Percentiles rank a stretch among this genome's conserved stretches.
Conservation (phyloP, 352 stramenopile species). For the Lagenidium sp. region DNA sequence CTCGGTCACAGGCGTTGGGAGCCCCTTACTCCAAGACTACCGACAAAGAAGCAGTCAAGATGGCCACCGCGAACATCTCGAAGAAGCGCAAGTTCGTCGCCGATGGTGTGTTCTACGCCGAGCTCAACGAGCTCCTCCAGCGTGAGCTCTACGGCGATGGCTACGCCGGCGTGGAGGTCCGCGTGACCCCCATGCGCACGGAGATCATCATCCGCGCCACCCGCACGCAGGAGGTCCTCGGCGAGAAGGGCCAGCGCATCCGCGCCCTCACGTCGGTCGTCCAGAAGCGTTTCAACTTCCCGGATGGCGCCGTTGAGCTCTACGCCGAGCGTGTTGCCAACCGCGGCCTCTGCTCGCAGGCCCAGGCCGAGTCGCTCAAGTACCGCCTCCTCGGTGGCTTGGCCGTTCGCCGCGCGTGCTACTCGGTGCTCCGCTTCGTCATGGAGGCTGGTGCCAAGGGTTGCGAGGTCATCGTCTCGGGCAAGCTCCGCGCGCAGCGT, state of each 20-base stretch:
- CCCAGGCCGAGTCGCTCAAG: constrained; percentile 98
- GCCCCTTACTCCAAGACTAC: constrained; percentile 11
- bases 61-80: constrained; percentile 90
- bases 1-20: too few relatives aligned
- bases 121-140: constrained; percentile 99
- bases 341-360: constrained; percentile 97
- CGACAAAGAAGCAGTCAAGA: constrained; percentile 29
- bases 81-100: constrained; percentile 99
- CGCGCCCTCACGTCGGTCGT: constrained; percentile 98
- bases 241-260: constrained; percentile 99
- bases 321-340: constrained; percentile 99
- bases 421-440: constrained; percentile 98
- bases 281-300: constrained; percentile 98
- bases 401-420: constrained; percentile 97
- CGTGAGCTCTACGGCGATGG: constrained; percentile 97
- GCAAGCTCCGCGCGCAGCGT: constrained; percentile 98
- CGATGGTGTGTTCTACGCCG: constrained; percentile 99
- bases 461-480: constrained; percentile 98
- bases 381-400: constrained; percentile 98
- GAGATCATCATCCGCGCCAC: constrained; percentile 99
- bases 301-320: constrained; percentile 93
- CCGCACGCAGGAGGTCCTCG: constrained; percentile 98
- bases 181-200: constrained; percentile 97
- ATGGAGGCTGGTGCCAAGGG: constrained; percentile 99
- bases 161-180: constrained; percentile 98